phyloP scores from a whole-genome alignment of 768 basidiomycete species.

The Agrocybe pediades region DNA sequence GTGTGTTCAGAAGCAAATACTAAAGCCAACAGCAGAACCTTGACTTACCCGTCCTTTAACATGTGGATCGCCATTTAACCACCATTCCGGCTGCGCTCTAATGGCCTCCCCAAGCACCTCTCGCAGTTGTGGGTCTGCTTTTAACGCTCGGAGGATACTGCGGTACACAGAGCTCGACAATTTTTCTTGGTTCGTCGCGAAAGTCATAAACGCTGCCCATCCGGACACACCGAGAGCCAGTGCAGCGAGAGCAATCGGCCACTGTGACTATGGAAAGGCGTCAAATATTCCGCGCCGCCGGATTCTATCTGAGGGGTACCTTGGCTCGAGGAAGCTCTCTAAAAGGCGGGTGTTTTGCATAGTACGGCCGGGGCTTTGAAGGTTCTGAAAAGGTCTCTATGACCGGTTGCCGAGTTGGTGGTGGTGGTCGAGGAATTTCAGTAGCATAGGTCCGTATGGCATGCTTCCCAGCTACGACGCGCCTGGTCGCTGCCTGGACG shows the following conservation, averaged over 20 bases:
- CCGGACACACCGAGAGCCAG: constrained; percentile 54
- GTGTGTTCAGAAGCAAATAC: background rate
- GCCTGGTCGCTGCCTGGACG: background rate
- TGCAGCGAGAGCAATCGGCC: constrained; percentile 59
- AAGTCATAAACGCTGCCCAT: constrained; percentile 71
- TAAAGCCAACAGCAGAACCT: background rate
- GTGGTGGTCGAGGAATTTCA: constrained; percentile 23
- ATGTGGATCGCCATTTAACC: constrained; percentile 75
- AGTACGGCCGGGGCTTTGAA: constrained; percentile 39
- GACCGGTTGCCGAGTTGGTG: constrained; percentile 18
- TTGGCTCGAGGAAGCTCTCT: constrained; percentile 39
- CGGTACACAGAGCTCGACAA: constrained; percentile 74
- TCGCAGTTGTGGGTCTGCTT: constrained; percentile 49
- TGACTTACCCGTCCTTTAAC: constrained; percentile 67
- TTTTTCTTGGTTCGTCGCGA: constrained; percentile 77
- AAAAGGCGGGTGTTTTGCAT: constrained; percentile 31
- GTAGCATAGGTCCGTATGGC: constrained; percentile 16
- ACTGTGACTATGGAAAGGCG: constrained; percentile 39
- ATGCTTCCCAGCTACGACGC: background rate
- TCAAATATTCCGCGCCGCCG: background rate
- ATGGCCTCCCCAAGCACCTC: constrained; percentile 67
- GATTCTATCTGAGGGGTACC: constrained; percentile 18
- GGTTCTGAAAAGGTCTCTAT: constrained; percentile 29
- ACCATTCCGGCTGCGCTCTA: constrained; percentile 68
- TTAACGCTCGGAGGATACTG: constrained; percentile 62